Base-by-base conservation (phyloP, 1,139 yeast species). In the Maudiozyma humilis region DNA sequence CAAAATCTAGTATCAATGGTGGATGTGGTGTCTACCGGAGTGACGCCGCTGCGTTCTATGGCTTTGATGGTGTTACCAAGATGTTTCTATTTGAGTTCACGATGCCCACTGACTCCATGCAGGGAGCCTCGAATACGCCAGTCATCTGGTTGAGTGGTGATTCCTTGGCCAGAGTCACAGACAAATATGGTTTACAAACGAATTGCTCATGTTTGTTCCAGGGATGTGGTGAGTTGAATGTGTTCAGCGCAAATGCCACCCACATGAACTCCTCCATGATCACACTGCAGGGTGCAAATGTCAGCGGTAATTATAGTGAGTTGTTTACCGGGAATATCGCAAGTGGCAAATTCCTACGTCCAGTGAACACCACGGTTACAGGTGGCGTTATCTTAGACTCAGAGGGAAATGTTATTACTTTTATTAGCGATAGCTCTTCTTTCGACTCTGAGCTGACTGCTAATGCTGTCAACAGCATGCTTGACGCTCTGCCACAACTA, bases 221-320 rank as follows among this genome's bases (percentile, higher is more conserved):
- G 42, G 88, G 88, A n/a, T 81, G 89, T 67, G 89, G 91, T 64
- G 89, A 81, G 65, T 78, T 80, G 62, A 88, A 82, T 66, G 75
- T 82, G 57, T 82, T 82, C 60, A 53, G 56, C 34, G 73, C 83
- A 15, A 77, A 77, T 50, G 29, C 12, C n/a, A 63, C 62, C 47
- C 70, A 76, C 51, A 70, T 80, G 55, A 78, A 69, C 64, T 69
- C 84, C 19, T 78, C 86, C 15, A 64, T 81, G 56, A 87, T 80
- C 59, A 83, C 78, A 56, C 79, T 71, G 65, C 87, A 81, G 61
- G 87, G 86, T 25, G 14, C 25, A 2, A 18, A 18, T 19, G 31
- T 16, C 3, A 29, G 15, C 14, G 27, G 13, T 19, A 19, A 6
- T n/a, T 27, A 23, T 14, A 12, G 32, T 3, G 68, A 72, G 51